These are phyloP conservation scores for Alliaria petiolata DNA, from an alignment of 345 rosid genomes.

Conservation along the genomic window DNA sequence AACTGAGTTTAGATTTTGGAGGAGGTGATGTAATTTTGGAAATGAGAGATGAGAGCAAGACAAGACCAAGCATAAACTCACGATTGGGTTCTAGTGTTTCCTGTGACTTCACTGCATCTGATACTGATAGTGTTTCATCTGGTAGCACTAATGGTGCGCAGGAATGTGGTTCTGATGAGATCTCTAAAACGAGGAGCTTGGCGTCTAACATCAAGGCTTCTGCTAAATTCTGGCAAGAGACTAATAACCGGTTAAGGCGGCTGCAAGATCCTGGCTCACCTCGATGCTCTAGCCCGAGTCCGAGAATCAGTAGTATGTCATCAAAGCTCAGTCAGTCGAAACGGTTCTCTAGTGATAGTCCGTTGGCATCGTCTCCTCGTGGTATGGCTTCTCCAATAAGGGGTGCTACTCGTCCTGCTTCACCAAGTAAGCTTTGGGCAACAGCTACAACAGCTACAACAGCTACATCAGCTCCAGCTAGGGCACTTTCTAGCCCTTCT, in stretches of 20 bases:
- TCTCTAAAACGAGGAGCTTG: constrained; percentile 41
- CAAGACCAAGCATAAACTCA: constrained; percentile 42
- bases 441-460: too few species aligned
- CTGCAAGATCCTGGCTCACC: constrained; percentile 86
- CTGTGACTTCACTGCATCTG: constrained; percentile 65
- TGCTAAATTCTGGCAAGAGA: constrained; percentile 94
- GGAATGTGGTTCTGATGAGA: constrained; percentile 37
- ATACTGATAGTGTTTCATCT: constrained; percentile 78
- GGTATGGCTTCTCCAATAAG: constrained; percentile 58
- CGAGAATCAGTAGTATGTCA: constrained; percentile 46
- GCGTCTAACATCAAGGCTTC: constrained; percentile 48
- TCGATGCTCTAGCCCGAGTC: constrained; percentile 53
- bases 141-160: constrained; percentile 62
- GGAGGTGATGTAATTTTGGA: constrained; percentile 36
- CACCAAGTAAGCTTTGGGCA: constrained; percentile 80
- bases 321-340: constrained; percentile 68
- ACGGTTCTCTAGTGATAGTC: constrained; percentile 58
- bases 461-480: constrained; percentile 48
- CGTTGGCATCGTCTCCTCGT: constrained; percentile 50
- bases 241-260: constrained; percentile 81
- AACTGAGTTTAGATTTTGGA: constrained; percentile 56
- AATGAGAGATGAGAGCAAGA: constrained; percentile 29
- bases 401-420: constrained; percentile 61
- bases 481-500: constrained; percentile 72
- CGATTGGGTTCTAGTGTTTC: constrained; percentile 32